Evolutionary conservation across 495 filamentous ascomycete genomes (phyloP).

Genomic region (Amphirosellinia nigrospora): DNA sequence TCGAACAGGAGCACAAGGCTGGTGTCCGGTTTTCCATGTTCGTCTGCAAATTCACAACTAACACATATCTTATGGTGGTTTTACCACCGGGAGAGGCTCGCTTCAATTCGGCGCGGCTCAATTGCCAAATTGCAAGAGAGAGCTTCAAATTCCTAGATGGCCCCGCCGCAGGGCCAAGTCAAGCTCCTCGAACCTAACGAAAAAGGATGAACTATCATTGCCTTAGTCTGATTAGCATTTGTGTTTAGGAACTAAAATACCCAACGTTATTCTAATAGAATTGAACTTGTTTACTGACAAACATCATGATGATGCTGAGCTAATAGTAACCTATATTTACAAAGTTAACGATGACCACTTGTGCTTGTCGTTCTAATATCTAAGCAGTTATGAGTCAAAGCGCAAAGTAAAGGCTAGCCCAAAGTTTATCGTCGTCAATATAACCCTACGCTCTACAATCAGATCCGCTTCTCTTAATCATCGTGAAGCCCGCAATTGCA

Average conservation of each 20-base stretch:
- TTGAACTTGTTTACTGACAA: not conserved
- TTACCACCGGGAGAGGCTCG: constrained; percentile 86
- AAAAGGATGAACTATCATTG: not conserved
- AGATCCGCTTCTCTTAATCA: not conserved
- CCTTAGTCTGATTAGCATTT: constrained; percentile 2
- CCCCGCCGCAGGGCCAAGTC: constrained; percentile 33
- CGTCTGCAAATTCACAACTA: constrained; percentile 89
- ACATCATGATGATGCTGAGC: not conserved
- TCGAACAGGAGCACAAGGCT: constrained; percentile 57
- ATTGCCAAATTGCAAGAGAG: constrained; percentile 81
- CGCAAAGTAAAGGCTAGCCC: not conserved
- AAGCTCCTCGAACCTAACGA: constrained; percentile 28
- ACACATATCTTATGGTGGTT: constrained; percentile 92
- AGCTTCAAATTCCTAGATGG: constrained; percentile 70
- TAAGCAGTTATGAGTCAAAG: not conserved
- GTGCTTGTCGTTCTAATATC: not conserved
- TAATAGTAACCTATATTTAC: not conserved
- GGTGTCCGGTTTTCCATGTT: constrained; percentile 82
- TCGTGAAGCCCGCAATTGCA: not conserved
- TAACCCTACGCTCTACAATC: not conserved
- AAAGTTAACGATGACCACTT: not conserved
- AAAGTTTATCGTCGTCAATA: not conserved
- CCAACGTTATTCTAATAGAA: constrained; percentile 3
- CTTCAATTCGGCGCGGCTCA: constrained; percentile 87
- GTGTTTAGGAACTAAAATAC: constrained; percentile 20